Evolutionary conservation across 306 rosid genomes (phyloP), one percentile per base, ranked within the genome.

Genomic region (Calophaca sinica): DNA sequence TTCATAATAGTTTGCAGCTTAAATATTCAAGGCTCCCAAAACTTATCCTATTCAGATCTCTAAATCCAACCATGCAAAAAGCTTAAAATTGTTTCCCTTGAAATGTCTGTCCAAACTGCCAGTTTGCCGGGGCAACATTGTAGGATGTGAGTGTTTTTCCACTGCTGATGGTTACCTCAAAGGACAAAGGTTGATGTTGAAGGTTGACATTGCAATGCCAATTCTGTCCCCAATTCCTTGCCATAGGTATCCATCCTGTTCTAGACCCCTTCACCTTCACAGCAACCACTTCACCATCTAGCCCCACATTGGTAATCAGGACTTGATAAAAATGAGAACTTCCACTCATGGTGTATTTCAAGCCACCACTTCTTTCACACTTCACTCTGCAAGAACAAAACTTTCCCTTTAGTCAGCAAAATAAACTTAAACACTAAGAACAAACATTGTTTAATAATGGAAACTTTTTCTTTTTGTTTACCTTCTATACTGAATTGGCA

Each of bases 231-330:
- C 97, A 90, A 35, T 91, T 91, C 77, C 97, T 88, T 36, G 94
- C 90, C 97, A 96, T 82, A 0, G 97, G 93, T 60, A 92, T 90
- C 99, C 99, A 96, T 15, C 99, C 97, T 45, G 98, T 96, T 84
- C 81, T 89, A 14, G 98, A 87, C 48, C 99, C 98, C 80, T 96
- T 96, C 90, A 92, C 97, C 80, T 96, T 96, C 81, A 92, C 98
- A 39, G 84, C 99, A 50, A 86, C 72, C 45, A 92, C 91, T 70
- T 89, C 98, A 76, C 99, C 99, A 36, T 88, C 96, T 74, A 74
- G 15, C 45, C 98, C 99, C 3, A 96, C 98, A 78, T 96, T 92
- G 50, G 84, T 85, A 5, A 96, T 89, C 78, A 96, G 62, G 10
- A 92, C 98, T 84, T 90, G 93, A 84, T 92, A 90, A 88, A 91